A percentile compares a stretch with the other conserved stretches of the same genome.
phyloP scores from a whole-genome alignment of 31 red algal genomes.

The Asparagopsis taxiformis region DNA sequence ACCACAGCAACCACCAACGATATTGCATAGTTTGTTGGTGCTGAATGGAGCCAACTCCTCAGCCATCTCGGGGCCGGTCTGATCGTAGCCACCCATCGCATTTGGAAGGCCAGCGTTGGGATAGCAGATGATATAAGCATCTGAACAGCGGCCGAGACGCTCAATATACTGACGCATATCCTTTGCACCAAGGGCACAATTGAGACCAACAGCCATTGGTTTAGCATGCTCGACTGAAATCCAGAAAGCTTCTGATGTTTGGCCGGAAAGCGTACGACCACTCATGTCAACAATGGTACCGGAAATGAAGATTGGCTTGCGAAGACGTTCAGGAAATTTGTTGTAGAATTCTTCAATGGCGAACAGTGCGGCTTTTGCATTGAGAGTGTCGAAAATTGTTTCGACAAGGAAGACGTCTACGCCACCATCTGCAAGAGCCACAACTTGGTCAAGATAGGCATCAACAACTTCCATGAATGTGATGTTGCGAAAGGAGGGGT shows the following conservation, averaged over 20 bases:
- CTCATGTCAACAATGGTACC: slow-evolving; percentile 91
- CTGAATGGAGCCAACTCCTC: slow-evolving; percentile 52
- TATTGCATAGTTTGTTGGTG: slow-evolving; percentile 63
- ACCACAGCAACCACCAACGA: slow-evolving; percentile 91
- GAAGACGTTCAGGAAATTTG: slow-evolving; percentile 22
- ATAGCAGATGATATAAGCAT: slow-evolving; percentile 89
- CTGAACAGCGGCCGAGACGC: slow-evolving; percentile 72
- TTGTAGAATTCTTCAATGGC: slow-evolving; percentile 83
- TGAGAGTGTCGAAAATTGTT: slow-evolving; percentile 96
- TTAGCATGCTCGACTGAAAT: slow-evolving; percentile 74
- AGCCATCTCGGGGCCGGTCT: slow-evolving; percentile 82
- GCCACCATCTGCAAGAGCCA: slow-evolving; percentile 62
- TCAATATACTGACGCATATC: slow-evolving; percentile 93
- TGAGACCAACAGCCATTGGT: slow-evolving; percentile 85
- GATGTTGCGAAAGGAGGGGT: slow-evolving; percentile 85
- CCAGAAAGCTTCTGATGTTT: slow-evolving; percentile 96
- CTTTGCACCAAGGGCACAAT: slow-evolving; percentile 91
- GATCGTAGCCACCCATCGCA: slow-evolving; percentile 93
- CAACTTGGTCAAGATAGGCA: slow-evolving; percentile 77
- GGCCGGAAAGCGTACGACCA: slow-evolving; percentile 89
- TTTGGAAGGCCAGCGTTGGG: slow-evolving; percentile 92
- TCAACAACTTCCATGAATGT: slow-evolving; percentile 82
- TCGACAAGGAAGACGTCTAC: slow-evolving; percentile 87
- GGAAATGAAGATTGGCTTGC: slow-evolving; percentile 79
- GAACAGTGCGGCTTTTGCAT: slow-evolving; percentile 90